Base-by-base conservation (phyloP, 225 moss, liverwort and hornwort genomes). In the Polytrichum formosum region DNA sequence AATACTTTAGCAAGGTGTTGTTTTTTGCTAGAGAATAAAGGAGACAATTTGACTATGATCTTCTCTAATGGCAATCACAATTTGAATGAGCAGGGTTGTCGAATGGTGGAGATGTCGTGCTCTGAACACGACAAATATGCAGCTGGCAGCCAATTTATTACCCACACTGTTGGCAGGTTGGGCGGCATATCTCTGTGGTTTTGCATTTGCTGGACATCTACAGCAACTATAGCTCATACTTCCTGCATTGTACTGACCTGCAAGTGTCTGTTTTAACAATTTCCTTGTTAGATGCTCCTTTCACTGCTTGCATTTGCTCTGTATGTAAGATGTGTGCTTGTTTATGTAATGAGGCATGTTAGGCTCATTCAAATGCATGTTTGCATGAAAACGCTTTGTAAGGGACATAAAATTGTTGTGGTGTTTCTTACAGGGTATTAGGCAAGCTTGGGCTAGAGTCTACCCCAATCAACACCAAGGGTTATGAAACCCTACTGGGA, bases 91-190 rank as follows among this genome's bases (percentile, higher is more conserved):
- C 82, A 98, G 98, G 98, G 98, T 71, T 98, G 98, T 83, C 92
- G 91, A 78, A 98, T 98, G 98, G 98, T 92, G 63, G 90, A 92
- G 76, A 98, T 98, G 98, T 82, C 88, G 27, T 98, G 92, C 72
- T 65, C 88, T 56, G 98, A 98, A 76, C 98, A 98, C 71, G 98
- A 98, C 84, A 86, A 91, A 62, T 90, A 82, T 90, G 98, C 98
- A 66, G 98, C 98, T 28, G 91, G 94, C 54, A 91, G 88, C 76
- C 98, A 98, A 75, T 98, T 98, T 63, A 89, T 94, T 76, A 98
- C 98, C 56, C 98, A 98, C 78, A 98, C 98, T 60, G 92, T 98
- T 71, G 98, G 98, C 85, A 92, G 98, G 98, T 98, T 29, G 53
- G 76, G 16, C 1, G 46, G 46, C 3, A 46, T 46, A 46, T 46